phyloP scores from a whole-genome alignment of 1,284 basidiomycete genomes.

The Leccinum fallax region DNA sequence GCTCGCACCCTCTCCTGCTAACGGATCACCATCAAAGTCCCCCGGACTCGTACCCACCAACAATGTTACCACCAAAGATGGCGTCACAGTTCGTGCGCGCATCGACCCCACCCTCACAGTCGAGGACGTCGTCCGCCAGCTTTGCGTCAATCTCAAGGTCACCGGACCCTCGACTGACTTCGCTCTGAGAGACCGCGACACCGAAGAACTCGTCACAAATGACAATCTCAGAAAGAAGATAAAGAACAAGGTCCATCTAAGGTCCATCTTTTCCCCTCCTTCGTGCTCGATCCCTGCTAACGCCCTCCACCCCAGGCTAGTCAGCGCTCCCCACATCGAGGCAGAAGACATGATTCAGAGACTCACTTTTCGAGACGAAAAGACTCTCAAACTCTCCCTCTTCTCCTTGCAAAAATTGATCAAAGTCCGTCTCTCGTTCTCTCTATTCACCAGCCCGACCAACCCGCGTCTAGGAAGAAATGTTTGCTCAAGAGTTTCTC shows the following conservation, averaged over 20 bases:
- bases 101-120: slow-evolving; percentile 81
- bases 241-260: slow-evolving; percentile 75
- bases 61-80: slow-evolving; percentile 73
- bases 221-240: slow-evolving; percentile 86
- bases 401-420: slow-evolving; percentile 87
- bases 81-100: slow-evolving; percentile 71
- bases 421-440: slow-evolving; percentile 43
- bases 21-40: slow-evolving; percentile 44
- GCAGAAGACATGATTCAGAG: slow-evolving; percentile 81
- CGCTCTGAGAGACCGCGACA: slow-evolving; percentile 83
- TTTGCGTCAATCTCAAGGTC: slow-evolving; percentile 81
- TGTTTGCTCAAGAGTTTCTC: slow-evolving; percentile 87
- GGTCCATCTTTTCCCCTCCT: slow-evolving; percentile 52
- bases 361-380: slow-evolving; percentile 64
- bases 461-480: slow-evolving; percentile 67
- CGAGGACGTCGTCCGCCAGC: slow-evolving; percentile 77
- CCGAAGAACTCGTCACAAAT: slow-evolving; percentile 89
- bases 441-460: neutral
- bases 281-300: slow-evolving; percentile 3
- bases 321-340: slow-evolving; percentile 81
- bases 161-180: slow-evolving; percentile 81
- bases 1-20: slow-evolving; percentile 36
- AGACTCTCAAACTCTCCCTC: slow-evolving; percentile 65
- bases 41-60: slow-evolving; percentile 71
- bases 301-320: slow-evolving; percentile 52